Base-by-base conservation (phyloP, 345 rosid species). In the Brassica incana region DNA sequence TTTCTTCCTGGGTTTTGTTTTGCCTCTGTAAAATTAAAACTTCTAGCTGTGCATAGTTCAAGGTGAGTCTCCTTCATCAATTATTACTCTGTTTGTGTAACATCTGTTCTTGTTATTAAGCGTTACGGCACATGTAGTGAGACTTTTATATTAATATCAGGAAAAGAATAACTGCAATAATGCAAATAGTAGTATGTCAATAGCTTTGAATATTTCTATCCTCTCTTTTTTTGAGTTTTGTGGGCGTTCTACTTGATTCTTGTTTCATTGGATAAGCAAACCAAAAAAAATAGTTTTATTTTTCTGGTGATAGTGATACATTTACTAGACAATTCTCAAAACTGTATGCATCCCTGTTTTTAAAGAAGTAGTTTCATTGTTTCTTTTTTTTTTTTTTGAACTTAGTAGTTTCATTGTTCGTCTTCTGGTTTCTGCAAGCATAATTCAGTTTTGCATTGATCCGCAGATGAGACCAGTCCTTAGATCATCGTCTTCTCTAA, bases 391-490 rank as follows among this genome's bases (percentile, higher is more conserved):
- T 18, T 18, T 18, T 18, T 18, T 18, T 18, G 18, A 18, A 18
- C 18, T 18, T 18, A 18, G 18, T 18, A 18, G 18, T 18, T 18
- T 18, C 18, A 18, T 58, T 78, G 15, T 23, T 27, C 8, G 43
- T 65, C 29, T 18, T 30, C n/a, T 67, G 9, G 59, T 74, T 74
- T 65, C 76, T 56, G 73, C 72, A 20, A 32, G 48, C 38, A 30
- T 5, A n/a, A 33, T 40, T 30, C 35, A 14, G 9, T 16, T 33
- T 74, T 80, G 71, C 14, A 69, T 69, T 50, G 56, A 72, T 78
- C 75, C 1, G 70, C 86, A 81, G 75, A 92, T 92, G 98, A 88
- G 90, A 84, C 84, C 85, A 43, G 23, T 82, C 72, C 35, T 84
- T 84, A 80, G 89, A 74, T 8, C 74, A 67, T 79, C 79, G 0